Base-by-base conservation (phyloP, 1,284 basidiomycete genomes). In the Apiotrichum mycotoxinovorans region DNA sequence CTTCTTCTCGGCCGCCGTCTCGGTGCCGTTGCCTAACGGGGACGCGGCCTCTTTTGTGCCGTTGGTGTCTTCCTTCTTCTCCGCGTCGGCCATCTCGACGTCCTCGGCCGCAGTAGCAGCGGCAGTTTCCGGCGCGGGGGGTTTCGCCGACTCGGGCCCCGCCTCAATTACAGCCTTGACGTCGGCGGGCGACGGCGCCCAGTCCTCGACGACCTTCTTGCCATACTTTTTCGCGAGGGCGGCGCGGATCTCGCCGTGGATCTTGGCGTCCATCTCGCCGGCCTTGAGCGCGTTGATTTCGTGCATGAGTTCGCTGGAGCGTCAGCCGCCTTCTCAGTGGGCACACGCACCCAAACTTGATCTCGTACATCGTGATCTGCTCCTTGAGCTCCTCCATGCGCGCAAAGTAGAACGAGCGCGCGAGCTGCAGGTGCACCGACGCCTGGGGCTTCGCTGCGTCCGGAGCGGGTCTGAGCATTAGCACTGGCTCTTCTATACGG, bases 341-440 rank as follows among this genome's bases (percentile, higher is more conserved):
- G n/a, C n/a, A n/a, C n/a, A 22, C 30, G 14, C n/a, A 12, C 27
- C 18, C 23, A 33, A 48, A 48, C 33, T 37, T 35, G 34, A 48
- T 48, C 75, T 94, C 91, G 69, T 91, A 87, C 2, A 78, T 80
- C 42, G 81, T 70, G 46, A 94, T 90, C 44, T 85, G 79, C 22
- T 80, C 79, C 56, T 84, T 83, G 5, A 94, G 79, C 67, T 93
- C 87, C 35, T 82, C 71, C 48, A 89, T 79, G 20, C 90, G 85
- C 4, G 81, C 80, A 38, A 81, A 74, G 70, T 89, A 92, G 73
- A 85, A 83, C 50, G 81, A 85, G 66, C 86, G 83, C 2, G 90
- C 89, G 33, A 93, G 81, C 54, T 81, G 79, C 15, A 87, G 79
- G 67, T 91, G 85, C 5, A 73, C 63, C 25, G 75, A 76, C 37